These are phyloP conservation scores for Hippophae rhamnoides DNA, from an alignment of 306 rosid species.

Conservation along the genomic window DNA sequence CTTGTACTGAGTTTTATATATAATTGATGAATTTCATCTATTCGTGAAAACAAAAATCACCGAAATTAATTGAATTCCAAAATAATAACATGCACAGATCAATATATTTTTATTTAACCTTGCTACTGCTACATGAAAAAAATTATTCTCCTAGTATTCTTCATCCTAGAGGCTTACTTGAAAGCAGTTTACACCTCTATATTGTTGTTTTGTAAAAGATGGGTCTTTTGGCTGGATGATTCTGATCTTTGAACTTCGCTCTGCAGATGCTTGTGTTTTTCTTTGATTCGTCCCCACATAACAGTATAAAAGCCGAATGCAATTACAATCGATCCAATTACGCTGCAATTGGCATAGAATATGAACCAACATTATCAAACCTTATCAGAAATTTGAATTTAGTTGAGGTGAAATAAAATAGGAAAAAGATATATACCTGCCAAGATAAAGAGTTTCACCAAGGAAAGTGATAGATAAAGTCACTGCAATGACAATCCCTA, in stretches of 20 bases:
- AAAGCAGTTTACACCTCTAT: too few species aligned
- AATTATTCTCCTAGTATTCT: too few species aligned
- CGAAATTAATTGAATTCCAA: too few species aligned
- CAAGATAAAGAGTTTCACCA: constrained; percentile 22
- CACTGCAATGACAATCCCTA: constrained; percentile 27
- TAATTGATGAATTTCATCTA: too few species aligned
- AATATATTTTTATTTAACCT: too few species aligned
- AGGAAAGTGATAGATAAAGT: constrained; percentile 24
- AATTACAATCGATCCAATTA: constrained; percentile 30
- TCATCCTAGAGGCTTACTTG: too few species aligned
- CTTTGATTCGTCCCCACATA: constrained; percentile 26
- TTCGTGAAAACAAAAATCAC: too few species aligned
- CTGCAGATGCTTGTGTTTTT: background rate
- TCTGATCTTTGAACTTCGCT: constrained; percentile 8
- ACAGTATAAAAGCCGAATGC: constrained; percentile 29
- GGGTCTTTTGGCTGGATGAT: constrained; percentile 10
- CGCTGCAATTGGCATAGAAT: constrained; percentile 15
- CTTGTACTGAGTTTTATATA: too few species aligned
- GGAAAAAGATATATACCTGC: constrained; percentile 18
- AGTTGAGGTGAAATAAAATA: background rate
- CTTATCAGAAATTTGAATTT: background rate
- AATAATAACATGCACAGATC: too few species aligned
- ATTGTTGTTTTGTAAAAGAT: constrained; percentile 10
- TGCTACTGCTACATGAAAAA: too few species aligned
- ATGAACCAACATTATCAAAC: background rate